phyloP scores from a whole-genome alignment of 208 protist genomes.

The Leishmania mexicana region DNA sequence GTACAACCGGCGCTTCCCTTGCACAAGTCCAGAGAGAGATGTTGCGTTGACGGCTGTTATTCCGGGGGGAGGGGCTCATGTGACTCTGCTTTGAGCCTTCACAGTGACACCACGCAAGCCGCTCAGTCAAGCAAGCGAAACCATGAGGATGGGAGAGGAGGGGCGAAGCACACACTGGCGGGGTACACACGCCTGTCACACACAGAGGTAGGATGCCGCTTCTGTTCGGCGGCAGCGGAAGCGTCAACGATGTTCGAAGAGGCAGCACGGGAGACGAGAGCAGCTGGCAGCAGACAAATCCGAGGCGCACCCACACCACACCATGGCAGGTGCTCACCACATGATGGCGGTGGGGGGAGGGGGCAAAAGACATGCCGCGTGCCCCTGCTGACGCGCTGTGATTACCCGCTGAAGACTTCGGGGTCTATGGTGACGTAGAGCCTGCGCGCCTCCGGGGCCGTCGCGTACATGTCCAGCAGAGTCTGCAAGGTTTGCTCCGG shows the following conservation, averaged over 20 bases:
- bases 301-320: background rate
- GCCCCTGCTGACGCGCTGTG: background rate
- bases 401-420: slow-evolving; percentile 69
- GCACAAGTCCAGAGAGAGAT: background rate
- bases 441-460: slow-evolving; percentile 35
- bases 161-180: background rate
- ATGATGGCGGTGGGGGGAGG: background rate
- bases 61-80: background rate
- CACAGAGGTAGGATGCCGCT: background rate
- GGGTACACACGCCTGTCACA: background rate
- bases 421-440: slow-evolving; percentile 63
- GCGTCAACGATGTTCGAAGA: background rate
- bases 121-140: background rate
- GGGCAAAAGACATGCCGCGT: slow-evolving; percentile 6
- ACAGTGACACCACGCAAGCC: background rate
- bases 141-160: background rate
- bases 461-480: slow-evolving; percentile 55
- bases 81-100: background rate
- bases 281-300: background rate
- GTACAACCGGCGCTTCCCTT: background rate
- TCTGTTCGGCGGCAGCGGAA: background rate
- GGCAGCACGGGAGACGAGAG: background rate
- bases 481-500: slow-evolving; percentile 66
- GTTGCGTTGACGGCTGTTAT: background rate
- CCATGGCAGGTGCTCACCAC: background rate